A percentile compares a stretch with the other conserved stretches of the same genome.
These are phyloP conservation scores for Neurospora hispaniola DNA, from an alignment of 495 filamentous ascomycete genomes.

Conservation along the genomic window DNA sequence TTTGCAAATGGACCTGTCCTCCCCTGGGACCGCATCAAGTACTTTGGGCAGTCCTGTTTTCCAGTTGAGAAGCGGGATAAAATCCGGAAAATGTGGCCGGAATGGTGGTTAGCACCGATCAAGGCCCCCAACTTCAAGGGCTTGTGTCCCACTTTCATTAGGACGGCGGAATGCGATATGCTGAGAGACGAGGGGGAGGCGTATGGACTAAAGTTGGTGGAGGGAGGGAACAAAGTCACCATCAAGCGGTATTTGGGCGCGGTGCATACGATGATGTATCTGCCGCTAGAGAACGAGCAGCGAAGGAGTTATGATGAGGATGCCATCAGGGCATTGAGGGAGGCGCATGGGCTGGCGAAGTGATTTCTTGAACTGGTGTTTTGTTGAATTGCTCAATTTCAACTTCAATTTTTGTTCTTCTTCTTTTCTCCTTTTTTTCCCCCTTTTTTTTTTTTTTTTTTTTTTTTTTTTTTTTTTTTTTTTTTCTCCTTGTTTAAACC, in stretches of 20 bases:
- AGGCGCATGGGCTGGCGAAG: constrained; percentile 18
- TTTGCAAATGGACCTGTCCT: constrained; percentile 35
- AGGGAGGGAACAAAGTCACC: constrained; percentile 36
- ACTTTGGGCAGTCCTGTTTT: constrained; percentile 29
- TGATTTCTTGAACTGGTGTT: background rate
- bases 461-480: no score
- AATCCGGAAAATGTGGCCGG: constrained; percentile 18
- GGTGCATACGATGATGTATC: constrained; percentile 42
- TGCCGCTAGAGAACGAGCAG: constrained; percentile 18
- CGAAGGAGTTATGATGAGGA: constrained; percentile 27
- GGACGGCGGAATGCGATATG: constrained; percentile 39
- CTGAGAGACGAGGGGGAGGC: constrained; percentile 44
- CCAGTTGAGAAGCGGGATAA: constrained; percentile 13
- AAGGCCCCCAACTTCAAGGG: constrained; percentile 30
- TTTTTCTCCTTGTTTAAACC: no score
- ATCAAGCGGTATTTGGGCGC: constrained; percentile 36
- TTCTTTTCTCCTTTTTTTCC: no score
- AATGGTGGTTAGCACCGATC: constrained; percentile 30
- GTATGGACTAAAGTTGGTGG: constrained; percentile 36
- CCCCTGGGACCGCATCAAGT: constrained; percentile 38
- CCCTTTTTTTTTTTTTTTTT: background rate
- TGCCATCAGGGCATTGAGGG: constrained; percentile 19
- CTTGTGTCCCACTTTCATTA: constrained; percentile 36
- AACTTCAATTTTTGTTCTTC: background rate
- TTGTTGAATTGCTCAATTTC: background rate